phyloP scores from a whole-genome alignment of 1,284 basidiomycete genomes.

The Ceratobasidium sp. region DNA sequence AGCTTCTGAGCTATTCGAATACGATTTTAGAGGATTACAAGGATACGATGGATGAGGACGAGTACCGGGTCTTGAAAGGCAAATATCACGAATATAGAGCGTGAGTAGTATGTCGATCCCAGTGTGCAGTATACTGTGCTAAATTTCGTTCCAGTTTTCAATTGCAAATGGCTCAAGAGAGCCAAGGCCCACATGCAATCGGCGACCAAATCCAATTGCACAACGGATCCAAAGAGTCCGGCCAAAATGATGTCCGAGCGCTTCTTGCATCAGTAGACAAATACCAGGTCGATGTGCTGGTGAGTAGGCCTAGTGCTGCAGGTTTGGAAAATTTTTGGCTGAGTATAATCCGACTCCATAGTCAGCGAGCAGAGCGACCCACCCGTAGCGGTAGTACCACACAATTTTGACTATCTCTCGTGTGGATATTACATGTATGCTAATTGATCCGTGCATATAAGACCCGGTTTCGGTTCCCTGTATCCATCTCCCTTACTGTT shows the following conservation, averaged over 20 bases:
- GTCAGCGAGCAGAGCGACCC: not conserved
- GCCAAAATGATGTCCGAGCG: not conserved
- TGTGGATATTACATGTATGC: no score
- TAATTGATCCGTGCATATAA: no score
- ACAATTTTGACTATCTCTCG: no score
- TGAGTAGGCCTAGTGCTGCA: no score
- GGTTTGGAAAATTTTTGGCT: not conserved
- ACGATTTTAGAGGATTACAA: conserved; percentile 29
- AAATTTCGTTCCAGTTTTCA: conserved; percentile 12
- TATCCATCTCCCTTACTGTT: no score
- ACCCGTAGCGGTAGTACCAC: no score
- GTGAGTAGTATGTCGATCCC: not conserved
- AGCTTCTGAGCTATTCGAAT: conserved; percentile 18
- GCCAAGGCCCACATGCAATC: conserved; percentile 24
- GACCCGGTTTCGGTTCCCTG: no score
- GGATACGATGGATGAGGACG: not conserved
- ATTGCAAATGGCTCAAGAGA: conserved; percentile 38
- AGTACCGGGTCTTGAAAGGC: conserved; percentile 2
- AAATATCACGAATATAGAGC: conserved; percentile 19
- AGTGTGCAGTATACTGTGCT: not conserved
- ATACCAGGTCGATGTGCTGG: conserved; percentile 8
- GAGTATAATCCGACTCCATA: not conserved
- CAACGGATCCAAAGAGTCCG: not conserved
- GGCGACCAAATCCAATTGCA: conserved; percentile 21
- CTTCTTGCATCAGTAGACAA: conserved; percentile 12